phyloP scores from a whole-genome alignment of 345 rosid species.

The Melastoma malabathricum region DNA sequence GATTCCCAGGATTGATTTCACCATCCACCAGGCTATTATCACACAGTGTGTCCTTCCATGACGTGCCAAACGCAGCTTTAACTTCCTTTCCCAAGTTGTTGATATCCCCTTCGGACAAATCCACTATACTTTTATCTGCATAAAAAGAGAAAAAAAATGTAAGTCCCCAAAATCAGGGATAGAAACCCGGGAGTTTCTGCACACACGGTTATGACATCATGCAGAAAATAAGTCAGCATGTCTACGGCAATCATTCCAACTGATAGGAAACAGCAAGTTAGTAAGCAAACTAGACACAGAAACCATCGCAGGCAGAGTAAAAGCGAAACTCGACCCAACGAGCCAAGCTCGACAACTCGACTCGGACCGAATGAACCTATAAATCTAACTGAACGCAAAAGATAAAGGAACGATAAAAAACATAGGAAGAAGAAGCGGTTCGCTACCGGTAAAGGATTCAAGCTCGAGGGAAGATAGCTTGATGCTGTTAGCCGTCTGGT shows the following conservation, averaged over 20 bases:
- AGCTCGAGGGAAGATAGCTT: slow-evolving; percentile 4
- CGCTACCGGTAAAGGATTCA: slow-evolving; percentile 2
- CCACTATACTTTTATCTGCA: slow-evolving; percentile 32
- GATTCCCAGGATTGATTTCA: slow-evolving; percentile 47
- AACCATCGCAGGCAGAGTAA: too few species aligned
- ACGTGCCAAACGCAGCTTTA: slow-evolving; percentile 43
- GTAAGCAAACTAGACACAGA: too few species aligned
- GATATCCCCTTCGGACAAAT: slow-evolving; percentile 32
- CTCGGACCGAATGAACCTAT: too few species aligned
- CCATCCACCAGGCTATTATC: slow-evolving; percentile 40
- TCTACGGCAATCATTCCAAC: too few species aligned
- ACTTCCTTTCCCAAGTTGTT: slow-evolving; percentile 30
- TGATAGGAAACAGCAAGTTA: too few species aligned
- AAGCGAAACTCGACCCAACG: too few species aligned
- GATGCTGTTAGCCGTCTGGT: slow-evolving; percentile 5
- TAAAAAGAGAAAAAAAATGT: background rate
- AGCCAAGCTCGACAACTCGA: too few species aligned
- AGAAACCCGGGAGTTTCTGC: background rate
- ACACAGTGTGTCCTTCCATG: slow-evolving; percentile 49
- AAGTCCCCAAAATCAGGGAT: background rate
- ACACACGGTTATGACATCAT: too few species aligned
- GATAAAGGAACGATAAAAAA: background rate
- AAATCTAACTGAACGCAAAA: background rate
- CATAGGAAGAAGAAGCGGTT: background rate
- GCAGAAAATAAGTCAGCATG: too few species aligned